Conservation (phyloP, 768 basidiomycete genomes). For the Hortiboletus campestris region DNA sequence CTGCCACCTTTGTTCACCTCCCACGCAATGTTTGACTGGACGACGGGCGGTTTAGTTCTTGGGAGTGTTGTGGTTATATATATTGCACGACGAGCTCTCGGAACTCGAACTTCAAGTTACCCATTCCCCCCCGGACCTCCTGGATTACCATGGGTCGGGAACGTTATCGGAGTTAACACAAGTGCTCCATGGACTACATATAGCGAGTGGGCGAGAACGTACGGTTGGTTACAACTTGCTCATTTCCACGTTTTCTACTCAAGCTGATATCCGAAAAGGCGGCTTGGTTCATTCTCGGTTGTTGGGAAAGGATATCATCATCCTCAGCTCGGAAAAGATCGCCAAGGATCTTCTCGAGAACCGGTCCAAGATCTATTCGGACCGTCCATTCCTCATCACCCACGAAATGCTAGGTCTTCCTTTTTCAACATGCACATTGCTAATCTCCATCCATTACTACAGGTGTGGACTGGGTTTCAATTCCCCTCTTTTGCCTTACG, state of each 20-base stretch:
- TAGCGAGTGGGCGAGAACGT: constrained; percentile 6
- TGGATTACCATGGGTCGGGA: constrained; percentile 5
- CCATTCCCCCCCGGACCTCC: constrained; percentile 11
- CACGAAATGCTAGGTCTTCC: neutral
- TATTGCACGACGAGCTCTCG: neutral
- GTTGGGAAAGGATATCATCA: constrained; percentile 5
- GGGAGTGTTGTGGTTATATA: neutral
- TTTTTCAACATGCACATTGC: neutral
- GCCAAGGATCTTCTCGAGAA: constrained; percentile 6
- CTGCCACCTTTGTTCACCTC: neutral
- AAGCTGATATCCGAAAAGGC: neutral
- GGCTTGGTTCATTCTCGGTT: neutral
- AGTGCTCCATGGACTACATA: constrained; percentile 10
- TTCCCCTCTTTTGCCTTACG: neutral
- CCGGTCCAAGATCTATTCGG: constrained; percentile 5
- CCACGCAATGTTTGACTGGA: constrained; percentile 1
- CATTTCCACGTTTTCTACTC: neutral
- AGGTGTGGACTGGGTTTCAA: constrained; percentile 2
- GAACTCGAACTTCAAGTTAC: neutral
- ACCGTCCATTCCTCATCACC: neutral
- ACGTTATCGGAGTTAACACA: neutral
- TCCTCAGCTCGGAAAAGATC: constrained; percentile 9
- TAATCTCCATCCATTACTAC: neutral
- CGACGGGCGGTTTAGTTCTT: neutral
- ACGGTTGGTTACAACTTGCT: neutral